phyloP scores from a whole-genome alignment of 2,329 filamentous ascomycete genomes.

The Nannizzia gypsea region DNA sequence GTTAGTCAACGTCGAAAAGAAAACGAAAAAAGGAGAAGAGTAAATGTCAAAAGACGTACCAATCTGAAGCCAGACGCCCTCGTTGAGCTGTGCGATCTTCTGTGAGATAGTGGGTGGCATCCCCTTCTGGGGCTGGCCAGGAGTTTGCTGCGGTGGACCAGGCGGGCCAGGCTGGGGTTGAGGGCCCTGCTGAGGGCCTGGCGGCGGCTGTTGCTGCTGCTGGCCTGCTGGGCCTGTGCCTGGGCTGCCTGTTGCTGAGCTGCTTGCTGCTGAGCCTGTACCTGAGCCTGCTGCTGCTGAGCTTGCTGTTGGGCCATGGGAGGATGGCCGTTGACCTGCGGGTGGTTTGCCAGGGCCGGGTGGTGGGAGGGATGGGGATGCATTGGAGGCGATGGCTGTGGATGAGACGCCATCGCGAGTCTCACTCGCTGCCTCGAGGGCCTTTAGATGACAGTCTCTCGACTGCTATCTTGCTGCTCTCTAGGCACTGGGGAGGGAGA shows the following conservation, averaged over 20 bases:
- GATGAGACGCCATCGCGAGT: constrained; percentile 51
- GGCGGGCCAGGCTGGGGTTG: neutral
- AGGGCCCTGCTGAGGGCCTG: neutral
- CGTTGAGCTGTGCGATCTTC: constrained; percentile 67
- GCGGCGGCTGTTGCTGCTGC: constrained; percentile 27
- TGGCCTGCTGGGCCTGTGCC: constrained; percentile 34
- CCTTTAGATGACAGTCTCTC: neutral
- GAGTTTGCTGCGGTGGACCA: neutral
- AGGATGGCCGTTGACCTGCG: constrained; percentile 41
- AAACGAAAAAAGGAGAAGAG: constrained; percentile 12
- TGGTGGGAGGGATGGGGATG: constrained; percentile 52
- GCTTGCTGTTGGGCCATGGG: constrained; percentile 26
- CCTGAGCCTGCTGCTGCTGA: constrained; percentile 32
- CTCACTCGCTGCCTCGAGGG: neutral
- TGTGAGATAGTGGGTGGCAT: constrained; percentile 57
- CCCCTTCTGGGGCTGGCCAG: constrained; percentile 25
- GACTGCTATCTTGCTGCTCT: neutral
- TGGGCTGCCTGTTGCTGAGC: constrained; percentile 35
- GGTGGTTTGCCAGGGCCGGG: constrained; percentile 52
- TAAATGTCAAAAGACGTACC: constrained; percentile 50
- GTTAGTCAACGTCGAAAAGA: constrained; percentile 16
- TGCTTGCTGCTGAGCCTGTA: constrained; percentile 23
- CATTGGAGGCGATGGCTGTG: constrained; percentile 70
- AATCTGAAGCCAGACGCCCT: constrained; percentile 82
- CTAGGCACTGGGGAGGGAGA: neutral